Percentiles rank a stretch among this genome's conserved stretches.
Conservation (phyloP, 2,329 filamentous ascomycete genomes). For the Salinomyces thailandicus region DNA sequence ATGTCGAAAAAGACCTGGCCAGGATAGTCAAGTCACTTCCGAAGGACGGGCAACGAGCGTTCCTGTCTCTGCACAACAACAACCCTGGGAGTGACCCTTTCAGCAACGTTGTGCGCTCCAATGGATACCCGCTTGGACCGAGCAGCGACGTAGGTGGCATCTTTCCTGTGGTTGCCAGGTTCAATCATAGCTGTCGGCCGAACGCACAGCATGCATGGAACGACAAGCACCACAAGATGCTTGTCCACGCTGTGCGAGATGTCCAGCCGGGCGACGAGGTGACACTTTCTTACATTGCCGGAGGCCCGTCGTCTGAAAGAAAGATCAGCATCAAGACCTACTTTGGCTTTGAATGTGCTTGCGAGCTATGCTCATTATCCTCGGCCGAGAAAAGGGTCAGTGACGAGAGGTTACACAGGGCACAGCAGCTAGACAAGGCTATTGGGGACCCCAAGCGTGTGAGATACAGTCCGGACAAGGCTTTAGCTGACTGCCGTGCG, state of each 20-base stretch:
- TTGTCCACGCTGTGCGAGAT: slow-evolving; percentile 26
- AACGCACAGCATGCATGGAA: slow-evolving; percentile 31
- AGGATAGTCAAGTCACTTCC: slow-evolving; percentile 15
- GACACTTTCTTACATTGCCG: slow-evolving; percentile 27
- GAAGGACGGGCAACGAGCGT: slow-evolving; percentile 20
- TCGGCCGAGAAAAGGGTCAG: slow-evolving; percentile 22
- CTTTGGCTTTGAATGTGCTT: slow-evolving; percentile 29
- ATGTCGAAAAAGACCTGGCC: slow-evolving; percentile 13
- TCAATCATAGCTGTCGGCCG: slow-evolving; percentile 31
- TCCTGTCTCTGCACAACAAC: slow-evolving; percentile 24
- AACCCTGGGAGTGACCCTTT: slow-evolving; percentile 19
- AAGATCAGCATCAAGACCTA: slow-evolving; percentile 10
- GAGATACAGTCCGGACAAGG: slow-evolving; percentile 9
- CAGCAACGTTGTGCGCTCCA: slow-evolving; percentile 25
- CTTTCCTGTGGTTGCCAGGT: slow-evolving; percentile 26
- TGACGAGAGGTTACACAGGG: slow-evolving; percentile 15
- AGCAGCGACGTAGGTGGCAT: slow-evolving; percentile 21
- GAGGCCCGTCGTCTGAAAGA: slow-evolving; percentile 12
- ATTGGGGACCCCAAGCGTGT: slow-evolving; percentile 17
- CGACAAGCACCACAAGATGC: slow-evolving; percentile 11
- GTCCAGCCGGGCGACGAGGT: slow-evolving; percentile 29
- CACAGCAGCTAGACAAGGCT: slow-evolving; percentile 14
- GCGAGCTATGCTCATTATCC: slow-evolving; percentile 29
- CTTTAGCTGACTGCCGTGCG: slow-evolving; percentile 11
- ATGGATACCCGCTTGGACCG: slow-evolving; percentile 22